Evolutionary conservation across 495 filamentous ascomycete genomes (phyloP).

Genomic region (Filosporella fistucella): DNA sequence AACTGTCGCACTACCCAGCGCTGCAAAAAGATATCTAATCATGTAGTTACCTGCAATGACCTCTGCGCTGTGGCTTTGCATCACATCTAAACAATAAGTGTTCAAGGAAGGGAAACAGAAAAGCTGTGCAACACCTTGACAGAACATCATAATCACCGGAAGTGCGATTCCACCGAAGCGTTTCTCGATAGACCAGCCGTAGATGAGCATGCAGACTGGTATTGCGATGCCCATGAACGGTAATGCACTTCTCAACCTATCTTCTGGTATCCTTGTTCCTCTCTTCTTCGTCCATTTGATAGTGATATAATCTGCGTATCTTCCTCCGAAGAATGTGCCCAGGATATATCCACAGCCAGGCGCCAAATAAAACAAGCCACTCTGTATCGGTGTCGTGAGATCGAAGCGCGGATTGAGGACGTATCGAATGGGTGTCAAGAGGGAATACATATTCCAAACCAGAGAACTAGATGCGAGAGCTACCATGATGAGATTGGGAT

Average conservation of each 20-base stretch:
- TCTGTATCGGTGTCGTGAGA: slow-evolving; percentile 59
- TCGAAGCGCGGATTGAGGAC: slow-evolving; percentile 69
- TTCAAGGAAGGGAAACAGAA: slow-evolving; percentile 71
- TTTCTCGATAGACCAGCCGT: slow-evolving; percentile 70
- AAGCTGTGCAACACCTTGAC: slow-evolving; percentile 67
- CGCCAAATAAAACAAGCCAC: slow-evolving; percentile 69
- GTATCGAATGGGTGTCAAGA: slow-evolving; percentile 71
- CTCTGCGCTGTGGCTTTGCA: slow-evolving; percentile 59
- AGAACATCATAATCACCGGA: slow-evolving; percentile 64
- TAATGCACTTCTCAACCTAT: slow-evolving; percentile 59
- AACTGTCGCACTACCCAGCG: slow-evolving; percentile 58
- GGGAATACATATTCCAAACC: slow-evolving; percentile 70
- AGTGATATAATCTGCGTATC: slow-evolving; percentile 64
- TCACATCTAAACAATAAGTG: slow-evolving; percentile 73
- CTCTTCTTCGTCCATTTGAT: slow-evolving; percentile 57
- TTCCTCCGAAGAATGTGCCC: slow-evolving; percentile 67
- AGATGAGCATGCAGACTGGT: slow-evolving; percentile 62
- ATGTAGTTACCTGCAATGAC: slow-evolving; percentile 74
- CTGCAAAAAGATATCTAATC: slow-evolving; percentile 64
- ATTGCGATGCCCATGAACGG: slow-evolving; percentile 56
- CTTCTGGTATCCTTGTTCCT: slow-evolving; percentile 58
- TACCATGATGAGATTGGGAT: slow-evolving; percentile 61
- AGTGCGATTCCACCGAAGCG: slow-evolving; percentile 58
- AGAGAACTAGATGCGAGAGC: slow-evolving; percentile 55
- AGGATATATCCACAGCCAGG: slow-evolving; percentile 66